Evolutionary conservation across 176 grass and related monocot species (phyloP), one percentile per base, ranked within the genome.

Genomic region (Thalia dealbata): DNA sequence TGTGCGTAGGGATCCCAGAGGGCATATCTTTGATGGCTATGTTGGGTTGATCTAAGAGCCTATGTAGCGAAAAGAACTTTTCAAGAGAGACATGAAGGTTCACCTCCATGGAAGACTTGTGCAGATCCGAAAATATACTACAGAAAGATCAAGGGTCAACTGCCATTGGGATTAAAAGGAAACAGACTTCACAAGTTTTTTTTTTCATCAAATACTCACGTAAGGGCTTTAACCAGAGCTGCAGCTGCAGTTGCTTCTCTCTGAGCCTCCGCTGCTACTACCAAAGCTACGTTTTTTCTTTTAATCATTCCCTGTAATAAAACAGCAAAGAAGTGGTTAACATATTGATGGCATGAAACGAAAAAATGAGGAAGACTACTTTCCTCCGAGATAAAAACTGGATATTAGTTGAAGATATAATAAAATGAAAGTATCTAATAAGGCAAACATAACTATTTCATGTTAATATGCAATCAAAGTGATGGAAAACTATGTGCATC

Each of bases 201-300:
- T 11, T 64, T 70, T 10, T 38, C n/a, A 69, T 63, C 15, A 71
- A 67, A 64, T 79, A 89, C 73, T 88, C 46, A 99, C 95, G 86
- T 83, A 22, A 99, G 81, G 68, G 83, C 85, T 87, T 99, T 99
- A 64, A 99, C 79, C 85, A 99, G 88, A 72, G 88, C 85, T 78
- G 90, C 74, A 76, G 90, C 85, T 75, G 90, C 84, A 43, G 81
- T 75, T 75, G 95, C 88, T 89, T 99, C 95, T 83, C 90, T 87
- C 83, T 99, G 87, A 35, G 95, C 95, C 75, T 93, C 85, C 4
- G 95, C 95, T 66, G 85, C 95, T 69, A 87, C 87, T 81, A 95
- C 61, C 81, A 99, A 80, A 44, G 95, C 90, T 75, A 93, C 86
- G 44, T 84, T 95, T 70, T 99, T 99, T 79, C 90, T 95, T 83